Base-by-base conservation (phyloP, 2,329 filamentous ascomycete genomes). In the Colletotrichum paranaense region DNA sequence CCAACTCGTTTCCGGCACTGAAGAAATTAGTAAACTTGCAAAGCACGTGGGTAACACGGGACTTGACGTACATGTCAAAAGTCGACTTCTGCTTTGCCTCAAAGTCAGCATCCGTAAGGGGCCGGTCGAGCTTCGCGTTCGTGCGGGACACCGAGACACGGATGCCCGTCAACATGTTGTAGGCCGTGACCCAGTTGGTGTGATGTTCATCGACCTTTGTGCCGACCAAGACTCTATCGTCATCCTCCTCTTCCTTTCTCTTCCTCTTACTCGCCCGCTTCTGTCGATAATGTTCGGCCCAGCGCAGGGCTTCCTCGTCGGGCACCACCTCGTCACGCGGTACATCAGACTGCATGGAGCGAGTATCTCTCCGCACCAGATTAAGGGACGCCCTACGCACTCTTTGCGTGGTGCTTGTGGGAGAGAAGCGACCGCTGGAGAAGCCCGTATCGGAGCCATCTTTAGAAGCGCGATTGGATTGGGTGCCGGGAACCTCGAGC, bases 131-230 rank as follows among this genome's bases (percentile, higher is more conserved):
- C 85, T 99, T 99, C 57, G 97, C 97, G 81, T 99, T 98, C 69
- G 95, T 98, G 78, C 97, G 90, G 75, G 95, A 98, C 30, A 99
- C 97, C 56, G 95, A 95, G 79, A 98, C 98, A 68, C 97, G 95
- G 81, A 99, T 99, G 75, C 97, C 97, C 52, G 97, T 99, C 85
- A 99, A 89, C 97, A 99, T 99, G 84, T 99, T 99, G 87, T 99
- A 99, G 72, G 97, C 97, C 2, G 95, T 98, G 57, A 97, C 95
- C 92, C 94, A 99, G 83, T 98, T 98, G 77, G 95, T 94, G 82
- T 99, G 97, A 79, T 94, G 94, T 86, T 98, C 95, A 81, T 99
- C 97, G 65, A 99, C 97, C 85, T 98, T 98, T 72, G 95, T 99
- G 73, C 97, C 97, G 22, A 99, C 95, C 38, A 98, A 89, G 11